phyloP scores from a whole-genome alignment of 495 filamentous ascomycete genomes.

The Penicillium bialowiezense region DNA sequence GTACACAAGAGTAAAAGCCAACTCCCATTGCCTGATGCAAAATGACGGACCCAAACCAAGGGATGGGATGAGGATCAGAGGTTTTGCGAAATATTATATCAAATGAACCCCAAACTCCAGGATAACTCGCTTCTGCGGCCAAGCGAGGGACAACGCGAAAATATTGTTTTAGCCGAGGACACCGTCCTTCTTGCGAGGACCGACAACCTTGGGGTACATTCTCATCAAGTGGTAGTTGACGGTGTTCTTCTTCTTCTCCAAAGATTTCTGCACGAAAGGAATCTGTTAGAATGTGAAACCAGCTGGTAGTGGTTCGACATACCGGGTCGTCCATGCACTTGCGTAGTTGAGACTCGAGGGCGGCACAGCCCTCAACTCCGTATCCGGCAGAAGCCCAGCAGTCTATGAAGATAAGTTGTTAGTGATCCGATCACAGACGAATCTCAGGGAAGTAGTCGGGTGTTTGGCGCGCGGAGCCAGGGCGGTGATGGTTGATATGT shows the following conservation, averaged over 20 bases:
- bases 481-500: neutral
- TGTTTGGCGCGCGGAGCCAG: neutral
- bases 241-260: constrained; percentile 68
- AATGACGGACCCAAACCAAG: neutral
- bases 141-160: neutral
- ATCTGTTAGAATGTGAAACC: constrained; percentile 8
- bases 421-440: neutral
- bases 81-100: constrained; percentile 4
- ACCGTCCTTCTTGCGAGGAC: constrained; percentile 68
- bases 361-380: constrained; percentile 68
- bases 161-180: constrained; percentile 31
- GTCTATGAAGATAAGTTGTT: constrained; percentile 47
- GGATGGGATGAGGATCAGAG: neutral
- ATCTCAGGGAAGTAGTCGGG: neutral
- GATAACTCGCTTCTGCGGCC: constrained; percentile 9
- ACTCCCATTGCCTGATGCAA: constrained; percentile 15
- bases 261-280: constrained; percentile 51
- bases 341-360: constrained; percentile 75
- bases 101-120: constrained; percentile 24
- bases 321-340: constrained; percentile 92
- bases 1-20: constrained; percentile 23
- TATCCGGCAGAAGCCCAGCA: constrained; percentile 94
- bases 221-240: constrained; percentile 94
- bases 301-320: neutral
- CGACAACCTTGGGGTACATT: constrained; percentile 76